Conservation (phyloP, 1,139 yeast genomes). For the Pichia sp. region DNA sequence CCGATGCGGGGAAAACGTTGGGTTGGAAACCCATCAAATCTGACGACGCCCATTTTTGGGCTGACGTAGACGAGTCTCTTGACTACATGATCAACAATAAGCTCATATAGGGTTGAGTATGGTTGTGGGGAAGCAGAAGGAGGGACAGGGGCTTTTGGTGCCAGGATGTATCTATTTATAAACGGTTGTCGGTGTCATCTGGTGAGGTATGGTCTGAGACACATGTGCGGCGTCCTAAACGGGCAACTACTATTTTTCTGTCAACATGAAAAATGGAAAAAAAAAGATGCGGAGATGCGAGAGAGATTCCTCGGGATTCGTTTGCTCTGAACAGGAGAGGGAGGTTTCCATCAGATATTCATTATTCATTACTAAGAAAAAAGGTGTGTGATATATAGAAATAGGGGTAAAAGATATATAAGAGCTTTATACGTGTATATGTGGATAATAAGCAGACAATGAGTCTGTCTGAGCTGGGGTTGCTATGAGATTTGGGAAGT, state of each 20-base stretch:
- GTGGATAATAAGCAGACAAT: neutral
- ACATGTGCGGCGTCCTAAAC: neutral
- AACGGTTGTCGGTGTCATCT: neutral
- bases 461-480: neutral
- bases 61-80: slow-evolving; percentile 1
- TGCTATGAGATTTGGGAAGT: neutral
- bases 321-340: neutral
- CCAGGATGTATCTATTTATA: neutral
- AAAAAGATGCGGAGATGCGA: neutral
- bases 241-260: neutral
- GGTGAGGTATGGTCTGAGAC: neutral
- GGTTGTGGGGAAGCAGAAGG: too few species aligned
- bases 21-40: slow-evolving; percentile 7
- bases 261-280: neutral
- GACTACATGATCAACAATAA: neutral
- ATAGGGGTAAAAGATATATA: neutral
- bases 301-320: neutral
- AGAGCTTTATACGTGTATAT: neutral
- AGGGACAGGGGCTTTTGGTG: neutral
- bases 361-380: neutral
- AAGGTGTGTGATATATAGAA: too few species aligned
- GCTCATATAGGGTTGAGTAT: neutral
- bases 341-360: neutral
- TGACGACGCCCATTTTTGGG: slow-evolving; percentile 2
- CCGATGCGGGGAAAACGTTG: neutral